A percentile compares a stretch with the other conserved stretches of the same genome.
Conservation (phyloP, 192 early-diverging fungal genomes). For the Coemansia sp. region DNA sequence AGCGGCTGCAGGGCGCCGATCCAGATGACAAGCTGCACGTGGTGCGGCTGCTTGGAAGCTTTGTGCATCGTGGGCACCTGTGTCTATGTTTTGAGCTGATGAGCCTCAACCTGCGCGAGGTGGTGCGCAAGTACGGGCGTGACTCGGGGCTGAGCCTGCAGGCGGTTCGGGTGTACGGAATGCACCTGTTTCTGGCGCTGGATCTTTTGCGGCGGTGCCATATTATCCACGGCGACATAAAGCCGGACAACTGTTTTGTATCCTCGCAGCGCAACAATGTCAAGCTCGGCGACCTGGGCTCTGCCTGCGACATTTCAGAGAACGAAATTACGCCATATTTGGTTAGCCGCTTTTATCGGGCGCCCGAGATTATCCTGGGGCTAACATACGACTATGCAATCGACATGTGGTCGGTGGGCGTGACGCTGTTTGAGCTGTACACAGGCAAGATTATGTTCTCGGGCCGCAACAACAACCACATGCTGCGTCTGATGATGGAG, state of each 20-base stretch:
- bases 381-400: slow-evolving; percentile 82
- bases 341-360: slow-evolving; percentile 92
- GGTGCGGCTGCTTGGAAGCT: slow-evolving; percentile 79
- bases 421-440: slow-evolving; percentile 91
- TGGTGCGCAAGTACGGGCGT: slow-evolving; percentile 93
- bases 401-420: slow-evolving; percentile 96
- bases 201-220: slow-evolving; percentile 79
- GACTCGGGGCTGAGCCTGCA: slow-evolving; percentile 90
- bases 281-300: slow-evolving; percentile 94
- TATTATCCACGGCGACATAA: slow-evolving; percentile 94
- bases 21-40: slow-evolving; percentile 87
- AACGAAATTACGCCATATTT: slow-evolving; percentile 96
- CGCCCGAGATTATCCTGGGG: slow-evolving; percentile 95
- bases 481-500: slow-evolving; percentile 93
- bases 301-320: slow-evolving; percentile 82
- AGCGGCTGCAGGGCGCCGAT: slow-evolving; percentile 80
- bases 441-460: slow-evolving; percentile 96
- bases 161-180: slow-evolving; percentile 88
- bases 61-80: slow-evolving; percentile 87
- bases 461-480: slow-evolving; percentile 92
- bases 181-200: slow-evolving; percentile 84
- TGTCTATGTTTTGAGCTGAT: slow-evolving; percentile 95
- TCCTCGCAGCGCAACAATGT: slow-evolving; percentile 74
- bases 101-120: slow-evolving; percentile 87
- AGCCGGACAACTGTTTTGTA: slow-evolving; percentile 97